A percentile compares a stretch with the other conserved stretches of the same genome.
phyloP scores from a whole-genome alignment of 1,139 yeast species.

The Candida buenavistaensis region DNA sequence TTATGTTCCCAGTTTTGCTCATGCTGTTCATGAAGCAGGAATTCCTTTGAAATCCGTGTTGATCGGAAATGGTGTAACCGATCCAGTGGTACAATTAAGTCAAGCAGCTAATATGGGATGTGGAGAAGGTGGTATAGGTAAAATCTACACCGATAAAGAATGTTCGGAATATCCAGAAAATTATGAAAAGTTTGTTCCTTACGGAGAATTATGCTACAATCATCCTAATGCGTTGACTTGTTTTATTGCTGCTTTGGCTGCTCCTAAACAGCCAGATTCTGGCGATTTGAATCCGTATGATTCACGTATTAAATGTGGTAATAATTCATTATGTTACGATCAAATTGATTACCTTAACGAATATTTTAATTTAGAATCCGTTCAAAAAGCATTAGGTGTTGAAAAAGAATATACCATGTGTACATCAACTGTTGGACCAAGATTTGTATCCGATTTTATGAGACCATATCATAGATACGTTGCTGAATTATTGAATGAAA shows the following conservation, averaged over 20 bases:
- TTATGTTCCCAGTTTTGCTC: constrained; percentile 87
- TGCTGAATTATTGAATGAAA: constrained; percentile 52
- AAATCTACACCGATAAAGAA: constrained; percentile 14
- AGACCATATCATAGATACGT: constrained; percentile 76
- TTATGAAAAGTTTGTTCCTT: constrained; percentile 76
- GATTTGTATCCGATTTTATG: constrained; percentile 78
- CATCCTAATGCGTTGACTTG: constrained; percentile 78
- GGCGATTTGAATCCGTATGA: constrained; percentile 88
- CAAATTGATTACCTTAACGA: constrained; percentile 29
- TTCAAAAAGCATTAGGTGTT: constrained; percentile 73
- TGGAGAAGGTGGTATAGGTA: constrained; percentile 65
- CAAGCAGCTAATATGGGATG: constrained; percentile 92
- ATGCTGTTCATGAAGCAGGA: constrained; percentile 49
- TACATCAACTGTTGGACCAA: constrained; percentile 75
- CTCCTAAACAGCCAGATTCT: constrained; percentile 13
- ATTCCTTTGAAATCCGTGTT: constrained; percentile 63
- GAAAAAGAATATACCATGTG: constrained; percentile 78
- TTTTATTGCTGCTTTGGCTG: constrained; percentile 77
- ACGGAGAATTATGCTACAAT: constrained; percentile 73
- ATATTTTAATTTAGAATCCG: constrained; percentile 31
- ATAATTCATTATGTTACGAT: constrained; percentile 70
- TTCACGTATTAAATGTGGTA: constrained; percentile 76
- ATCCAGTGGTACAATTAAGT: constrained; percentile 78
- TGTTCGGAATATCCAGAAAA: constrained; percentile 7
- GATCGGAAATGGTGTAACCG: constrained; percentile 92